Conservation (phyloP, 2,329 filamentous ascomycete species). For the Massarina eburnea region DNA sequence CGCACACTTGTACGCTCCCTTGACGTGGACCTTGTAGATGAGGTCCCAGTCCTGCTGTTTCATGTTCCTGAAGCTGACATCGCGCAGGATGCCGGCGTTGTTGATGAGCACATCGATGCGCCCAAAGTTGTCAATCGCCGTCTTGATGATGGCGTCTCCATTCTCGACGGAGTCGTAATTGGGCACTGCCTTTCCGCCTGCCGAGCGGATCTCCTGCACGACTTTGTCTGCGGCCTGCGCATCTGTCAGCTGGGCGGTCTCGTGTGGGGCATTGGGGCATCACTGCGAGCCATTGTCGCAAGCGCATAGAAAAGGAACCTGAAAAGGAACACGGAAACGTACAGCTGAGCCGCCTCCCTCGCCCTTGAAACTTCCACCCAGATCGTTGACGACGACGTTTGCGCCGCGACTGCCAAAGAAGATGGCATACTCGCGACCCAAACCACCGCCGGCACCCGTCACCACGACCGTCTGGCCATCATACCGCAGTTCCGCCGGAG, state of each 20-base stretch:
- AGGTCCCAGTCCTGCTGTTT: constrained; percentile 96
- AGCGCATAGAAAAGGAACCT: too few species aligned
- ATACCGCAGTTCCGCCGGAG: constrained; percentile 64
- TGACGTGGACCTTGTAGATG: constrained; percentile 88
- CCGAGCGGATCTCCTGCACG: constrained; percentile 79
- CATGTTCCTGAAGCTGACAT: constrained; percentile 98
- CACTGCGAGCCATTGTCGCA: constrained; percentile 9
- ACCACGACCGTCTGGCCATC: constrained; percentile 89
- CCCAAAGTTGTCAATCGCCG: constrained; percentile 76
- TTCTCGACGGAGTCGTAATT: constrained; percentile 96
- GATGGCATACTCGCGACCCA: constrained; percentile 78
- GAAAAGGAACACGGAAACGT: constrained; percentile 26
- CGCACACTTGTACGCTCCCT: constrained; percentile 92
- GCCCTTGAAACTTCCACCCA: constrained; percentile 90
- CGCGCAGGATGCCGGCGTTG: constrained; percentile 93
- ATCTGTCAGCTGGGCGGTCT: constrained; percentile 16
- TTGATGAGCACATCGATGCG: constrained; percentile 95
- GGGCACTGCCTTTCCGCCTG: constrained; percentile 92
- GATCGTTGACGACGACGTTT: constrained; percentile 94
- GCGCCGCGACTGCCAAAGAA: constrained; percentile 93
- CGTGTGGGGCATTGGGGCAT: not conserved
- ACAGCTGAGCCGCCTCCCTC: constrained; percentile 88
- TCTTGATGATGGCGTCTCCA: constrained; percentile 92
- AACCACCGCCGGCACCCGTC: constrained; percentile 80
- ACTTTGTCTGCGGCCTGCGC: constrained; percentile 76